A percentile compares a stretch with the other conserved stretches of the same genome.
phyloP scores from a whole-genome alignment of 2,329 filamentous ascomycete genomes.

The Chrysoporthe puriensis region DNA sequence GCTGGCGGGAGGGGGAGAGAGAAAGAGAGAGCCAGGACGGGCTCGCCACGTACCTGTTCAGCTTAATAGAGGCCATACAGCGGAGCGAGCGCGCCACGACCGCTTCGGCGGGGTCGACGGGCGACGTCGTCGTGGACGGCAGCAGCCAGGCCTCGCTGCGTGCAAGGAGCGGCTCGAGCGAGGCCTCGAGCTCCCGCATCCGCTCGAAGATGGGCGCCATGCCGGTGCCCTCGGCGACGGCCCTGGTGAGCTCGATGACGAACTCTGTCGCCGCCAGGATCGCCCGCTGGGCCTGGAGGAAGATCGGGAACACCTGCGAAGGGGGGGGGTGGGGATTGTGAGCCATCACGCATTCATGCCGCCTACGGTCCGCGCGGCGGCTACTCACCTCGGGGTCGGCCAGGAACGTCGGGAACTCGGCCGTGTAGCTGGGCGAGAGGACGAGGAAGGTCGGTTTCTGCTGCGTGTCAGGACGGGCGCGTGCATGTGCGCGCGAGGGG shows the following conservation, averaged over 20 bases:
- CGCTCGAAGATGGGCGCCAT: slow-evolving; percentile 45
- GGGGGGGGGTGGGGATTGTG: not conserved
- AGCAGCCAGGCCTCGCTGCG: slow-evolving; percentile 42
- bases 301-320: slow-evolving; percentile 46
- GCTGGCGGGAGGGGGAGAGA: not conserved
- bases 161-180: slow-evolving; percentile 43
- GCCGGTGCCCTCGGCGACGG: slow-evolving; percentile 42
- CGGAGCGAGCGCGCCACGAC: slow-evolving; percentile 48
- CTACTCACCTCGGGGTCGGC: slow-evolving; percentile 46
- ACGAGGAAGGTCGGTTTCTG: slow-evolving; percentile 49
- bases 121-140: slow-evolving; percentile 39
- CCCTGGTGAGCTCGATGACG: slow-evolving; percentile 51
- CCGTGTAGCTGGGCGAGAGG: slow-evolving; percentile 49
- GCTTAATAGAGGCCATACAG: slow-evolving; percentile 52
- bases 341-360: not conserved
- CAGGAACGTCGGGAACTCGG: slow-evolving; percentile 45
- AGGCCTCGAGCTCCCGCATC: slow-evolving; percentile 46
- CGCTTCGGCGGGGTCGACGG: slow-evolving; percentile 44
- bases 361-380: not conserved
- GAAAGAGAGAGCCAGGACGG: not conserved
- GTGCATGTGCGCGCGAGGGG: too few relatives aligned
- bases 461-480: not conserved
- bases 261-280: slow-evolving; percentile 53
- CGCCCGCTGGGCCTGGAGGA: slow-evolving; percentile 51
- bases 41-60: slow-evolving; percentile 46